These are phyloP conservation scores for Neurospora crassa DNA, from an alignment of 2,329 filamentous ascomycete species.

Conservation along the genomic window DNA sequence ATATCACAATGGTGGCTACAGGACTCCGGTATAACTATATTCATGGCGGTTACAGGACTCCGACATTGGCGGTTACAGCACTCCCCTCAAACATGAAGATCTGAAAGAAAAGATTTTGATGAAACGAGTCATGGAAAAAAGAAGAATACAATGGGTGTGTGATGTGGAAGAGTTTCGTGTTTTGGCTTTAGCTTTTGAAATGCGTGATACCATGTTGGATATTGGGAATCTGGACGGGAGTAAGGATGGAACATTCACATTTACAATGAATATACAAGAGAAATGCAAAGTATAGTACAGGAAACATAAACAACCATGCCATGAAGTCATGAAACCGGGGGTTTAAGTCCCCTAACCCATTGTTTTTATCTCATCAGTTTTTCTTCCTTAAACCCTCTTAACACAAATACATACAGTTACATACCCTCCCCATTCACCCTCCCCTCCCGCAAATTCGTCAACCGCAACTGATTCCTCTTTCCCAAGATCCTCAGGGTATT, in stretches of 20 bases:
- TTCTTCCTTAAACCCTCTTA: not conserved
- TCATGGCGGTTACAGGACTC: not conserved
- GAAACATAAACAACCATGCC: not conserved
- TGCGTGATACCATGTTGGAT: not conserved
- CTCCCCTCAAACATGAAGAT: not conserved
- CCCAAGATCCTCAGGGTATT: conserved; percentile 59
- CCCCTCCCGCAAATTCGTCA: conserved; percentile 41
- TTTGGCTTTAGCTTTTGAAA: not conserved
- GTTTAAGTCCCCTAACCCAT: not conserved
- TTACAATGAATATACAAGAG: not conserved
- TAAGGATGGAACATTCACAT: too few relatives aligned
- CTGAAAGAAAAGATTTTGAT: not conserved
- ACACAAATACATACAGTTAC: not conserved
- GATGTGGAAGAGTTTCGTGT: not conserved
- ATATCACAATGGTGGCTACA: not conserved
- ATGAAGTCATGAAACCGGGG: not conserved
- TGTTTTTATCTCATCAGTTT: not conserved
- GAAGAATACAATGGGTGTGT: not conserved
- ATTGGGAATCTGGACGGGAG: not conserved
- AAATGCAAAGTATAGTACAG: not conserved
- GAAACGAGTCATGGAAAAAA: not conserved
- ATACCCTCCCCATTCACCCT: conserved; percentile 19
- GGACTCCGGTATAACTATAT: not conserved
- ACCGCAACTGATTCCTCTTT: conserved; percentile 56
- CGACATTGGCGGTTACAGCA: not conserved